These are phyloP conservation scores for Trametes punicea DNA, from an alignment of 768 basidiomycete species.

Conservation along the genomic window DNA sequence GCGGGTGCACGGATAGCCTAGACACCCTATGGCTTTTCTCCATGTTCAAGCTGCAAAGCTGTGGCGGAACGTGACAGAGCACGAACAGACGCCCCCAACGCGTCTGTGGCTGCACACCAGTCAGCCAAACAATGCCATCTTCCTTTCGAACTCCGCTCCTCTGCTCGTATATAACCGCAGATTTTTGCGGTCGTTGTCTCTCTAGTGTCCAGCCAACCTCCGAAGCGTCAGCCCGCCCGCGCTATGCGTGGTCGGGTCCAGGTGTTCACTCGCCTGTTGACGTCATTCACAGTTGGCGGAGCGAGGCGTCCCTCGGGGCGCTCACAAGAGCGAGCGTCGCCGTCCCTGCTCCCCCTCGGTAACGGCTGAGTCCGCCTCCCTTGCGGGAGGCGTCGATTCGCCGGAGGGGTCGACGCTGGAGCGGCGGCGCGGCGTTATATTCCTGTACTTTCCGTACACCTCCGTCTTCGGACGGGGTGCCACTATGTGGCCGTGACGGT, in stretches of 20 bases:
- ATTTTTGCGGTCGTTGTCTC: constrained; percentile 27
- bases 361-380: constrained; percentile 44
- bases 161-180: constrained; percentile 26
- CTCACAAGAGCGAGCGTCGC: constrained; percentile 48
- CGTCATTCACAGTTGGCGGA: constrained; percentile 78
- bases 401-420: constrained; percentile 43
- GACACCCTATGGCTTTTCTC: constrained; percentile 34
- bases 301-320: constrained; percentile 57
- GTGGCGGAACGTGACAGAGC: background rate
- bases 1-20: constrained; percentile 47
- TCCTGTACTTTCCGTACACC: constrained; percentile 73
- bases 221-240: constrained; percentile 59
- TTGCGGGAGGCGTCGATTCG: constrained; percentile 51
- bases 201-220: constrained; percentile 66
- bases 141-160: constrained; percentile 19
- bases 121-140: constrained; percentile 14
- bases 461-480: constrained; percentile 40
- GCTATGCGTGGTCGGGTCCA: constrained; percentile 34
- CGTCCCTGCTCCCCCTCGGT: constrained; percentile 36
- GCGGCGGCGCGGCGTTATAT: constrained; percentile 65
- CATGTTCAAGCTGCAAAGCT: constrained; percentile 6
- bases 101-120: constrained; percentile 26
- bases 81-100: constrained; percentile 14
- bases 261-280: constrained; percentile 50
- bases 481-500: constrained; percentile 82